phyloP scores from a whole-genome alignment of 257 asterid species.

The Plectranthus barbatus region DNA sequence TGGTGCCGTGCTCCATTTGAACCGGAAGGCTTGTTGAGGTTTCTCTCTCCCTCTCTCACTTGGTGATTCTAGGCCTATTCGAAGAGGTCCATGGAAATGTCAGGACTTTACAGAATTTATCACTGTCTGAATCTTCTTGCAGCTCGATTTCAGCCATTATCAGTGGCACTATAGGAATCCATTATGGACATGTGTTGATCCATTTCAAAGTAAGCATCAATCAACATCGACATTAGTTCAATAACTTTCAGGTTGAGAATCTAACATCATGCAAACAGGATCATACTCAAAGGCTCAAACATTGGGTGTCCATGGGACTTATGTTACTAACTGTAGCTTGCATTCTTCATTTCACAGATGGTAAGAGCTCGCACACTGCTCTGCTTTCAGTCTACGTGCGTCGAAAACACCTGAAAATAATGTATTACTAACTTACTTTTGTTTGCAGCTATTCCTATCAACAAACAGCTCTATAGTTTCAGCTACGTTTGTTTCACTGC shows the following conservation, averaged over 20 bases:
- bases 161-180: conserved; percentile 78
- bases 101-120: background rate
- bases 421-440: background rate
- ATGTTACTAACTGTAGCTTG: conserved; percentile 39
- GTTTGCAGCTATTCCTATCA: conserved; percentile 68
- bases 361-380: conserved; percentile 16
- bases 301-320: conserved; percentile 74
- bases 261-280: conserved; percentile 30
- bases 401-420: background rate
- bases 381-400: background rate
- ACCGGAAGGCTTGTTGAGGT: conserved; percentile 85
- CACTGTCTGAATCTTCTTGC: conserved; percentile 1
- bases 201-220: conserved; percentile 47
- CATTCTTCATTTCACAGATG: conserved; percentile 76
- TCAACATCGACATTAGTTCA: background rate
- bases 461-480: conserved; percentile 87
- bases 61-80: background rate
- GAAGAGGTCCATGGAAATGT: background rate
- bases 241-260: background rate
- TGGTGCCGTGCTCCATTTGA: conserved; percentile 90
- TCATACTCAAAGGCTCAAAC: conserved; percentile 75
- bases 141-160: conserved; percentile 77
- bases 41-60: background rate
- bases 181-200: conserved; percentile 81
- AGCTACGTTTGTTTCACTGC: conserved; percentile 86